Base-by-base conservation (phyloP, 345 rosid species). In the Iberis pinnata region DNA sequence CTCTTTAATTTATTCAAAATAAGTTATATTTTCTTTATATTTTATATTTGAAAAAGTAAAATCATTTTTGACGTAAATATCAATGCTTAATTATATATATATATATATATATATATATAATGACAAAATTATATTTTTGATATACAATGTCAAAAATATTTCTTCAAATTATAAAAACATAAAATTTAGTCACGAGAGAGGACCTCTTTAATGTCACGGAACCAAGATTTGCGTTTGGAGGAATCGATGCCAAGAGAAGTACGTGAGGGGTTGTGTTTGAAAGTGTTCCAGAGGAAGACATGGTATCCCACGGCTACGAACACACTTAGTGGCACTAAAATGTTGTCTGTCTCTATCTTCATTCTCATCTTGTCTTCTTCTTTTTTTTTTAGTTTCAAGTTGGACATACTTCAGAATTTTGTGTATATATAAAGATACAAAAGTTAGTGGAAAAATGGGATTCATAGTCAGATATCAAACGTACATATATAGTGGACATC, bases 131-230 rank as follows among this genome's bases (percentile, higher is more conserved):
- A n/a, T n/a, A n/a, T n/a, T n/a, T n/a, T n/a, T n/a, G n/a, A n/a
- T n/a, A n/a, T n/a, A n/a, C n/a, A n/a, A n/a, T n/a, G n/a, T n/a
- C n/a, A n/a, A n/a, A n/a, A n/a, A n/a, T n/a, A n/a, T n/a, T n/a
- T n/a, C n/a, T n/a, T n/a, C n/a, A n/a, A n/a, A n/a, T n/a, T n/a
- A 24, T 10, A 13, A 18, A 40, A 1, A 20, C 10, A 7, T 8
- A 14, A 15, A 5, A 51, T 2, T 0, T 6, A 31, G 35, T 4
- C 2, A 31, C 2, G 9, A 7, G 4, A 11, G 9, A 42, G 5
- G 33, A 67, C 71, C 71, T 67, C 67, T 61, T 68, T 68, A 42
- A 68, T 60, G 12, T 61, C 53, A 40, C 52, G 58, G 18, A 68
- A 60, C 72, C 72, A 68, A 43, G 68, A 43, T 40, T 60, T 60